Percentiles rank a stretch among this genome's conserved stretches.
These are phyloP conservation scores for Crepidotus variabilis DNA, from an alignment of 768 basidiomycete species.

Conservation along the genomic window DNA sequence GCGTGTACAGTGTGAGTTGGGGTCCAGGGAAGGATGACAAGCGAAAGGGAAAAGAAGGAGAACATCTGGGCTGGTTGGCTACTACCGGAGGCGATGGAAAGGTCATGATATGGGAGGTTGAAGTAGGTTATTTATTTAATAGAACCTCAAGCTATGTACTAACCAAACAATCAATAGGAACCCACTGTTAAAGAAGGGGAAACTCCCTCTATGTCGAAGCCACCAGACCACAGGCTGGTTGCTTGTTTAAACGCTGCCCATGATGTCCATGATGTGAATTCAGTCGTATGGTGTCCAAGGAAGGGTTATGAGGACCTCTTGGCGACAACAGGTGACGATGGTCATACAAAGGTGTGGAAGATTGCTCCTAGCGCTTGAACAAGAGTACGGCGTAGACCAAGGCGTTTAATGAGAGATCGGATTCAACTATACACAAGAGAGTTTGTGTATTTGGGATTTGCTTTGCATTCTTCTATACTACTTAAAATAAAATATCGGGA, in stretches of 20 bases:
- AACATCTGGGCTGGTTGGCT: constrained; percentile 76
- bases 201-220: constrained; percentile 10
- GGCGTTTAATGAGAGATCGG: not conserved
- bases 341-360: constrained; percentile 76
- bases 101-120: constrained; percentile 78
- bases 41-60: constrained; percentile 16
- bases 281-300: constrained; percentile 78
- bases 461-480: too few species aligned
- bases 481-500: too few species aligned
- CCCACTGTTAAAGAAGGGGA: constrained; percentile 11
- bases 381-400: too few species aligned
- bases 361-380: constrained; percentile 1
- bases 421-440: not conserved
- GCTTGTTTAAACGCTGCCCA: constrained; percentile 65
- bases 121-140: constrained; percentile 28
- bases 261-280: constrained; percentile 82
- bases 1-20: constrained; percentile 83
- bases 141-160: constrained; percentile 1
- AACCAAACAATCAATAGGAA: constrained; percentile 20
- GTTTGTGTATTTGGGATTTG: too few species aligned
- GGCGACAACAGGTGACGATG: constrained; percentile 87
- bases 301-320: constrained; percentile 61
- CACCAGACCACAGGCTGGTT: constrained; percentile 44
- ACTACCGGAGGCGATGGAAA: constrained; percentile 84
- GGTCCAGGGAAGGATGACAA: constrained; percentile 32